Evolutionary conservation across 257 asterid genomes (phyloP).

Genomic region (Henckelia pumila): DNA sequence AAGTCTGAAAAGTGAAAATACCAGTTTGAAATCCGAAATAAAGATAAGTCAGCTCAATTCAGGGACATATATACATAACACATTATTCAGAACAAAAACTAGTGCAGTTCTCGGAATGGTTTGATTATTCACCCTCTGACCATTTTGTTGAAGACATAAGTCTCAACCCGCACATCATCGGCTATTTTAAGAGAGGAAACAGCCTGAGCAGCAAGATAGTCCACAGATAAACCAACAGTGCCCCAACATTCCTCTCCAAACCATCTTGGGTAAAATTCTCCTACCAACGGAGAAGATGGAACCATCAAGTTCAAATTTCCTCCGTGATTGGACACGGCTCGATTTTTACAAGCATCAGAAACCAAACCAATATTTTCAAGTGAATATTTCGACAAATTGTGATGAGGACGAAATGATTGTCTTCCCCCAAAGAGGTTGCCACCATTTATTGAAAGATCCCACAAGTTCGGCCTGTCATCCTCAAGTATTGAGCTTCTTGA

Average conservation of each 20-base stretch:
- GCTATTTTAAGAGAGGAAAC: conserved; percentile 45
- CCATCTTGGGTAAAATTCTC: conserved; percentile 30
- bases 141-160: conserved; percentile 28
- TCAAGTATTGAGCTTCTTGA: conserved; percentile 39
- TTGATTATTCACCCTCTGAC: conserved; percentile 24
- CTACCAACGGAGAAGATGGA: conserved; percentile 24
- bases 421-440: conserved; percentile 33
- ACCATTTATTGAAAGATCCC: conserved; percentile 44
- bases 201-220: conserved; percentile 40
- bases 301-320: conserved; percentile 29
- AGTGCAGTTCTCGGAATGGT: not conserved
- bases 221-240: conserved; percentile 31
- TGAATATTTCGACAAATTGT: conserved; percentile 36
- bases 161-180: conserved; percentile 36
- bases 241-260: conserved; percentile 32
- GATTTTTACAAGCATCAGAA: conserved; percentile 24
- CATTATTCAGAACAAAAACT: conserved; percentile 37
- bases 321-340: conserved; percentile 29
- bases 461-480: conserved; percentile 52
- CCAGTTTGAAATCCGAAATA: conserved; percentile 22
- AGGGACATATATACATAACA: conserved; percentile 27
- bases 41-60: conserved; percentile 19
- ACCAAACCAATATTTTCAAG: conserved; percentile 29
- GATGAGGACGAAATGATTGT: conserved; percentile 33
- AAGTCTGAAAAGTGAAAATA: not conserved